Evolutionary conservation across 352 stramenopile genomes (phyloP), one percentile per base, ranked within the genome.

Genomic region (Globisporangium polare): DNA sequence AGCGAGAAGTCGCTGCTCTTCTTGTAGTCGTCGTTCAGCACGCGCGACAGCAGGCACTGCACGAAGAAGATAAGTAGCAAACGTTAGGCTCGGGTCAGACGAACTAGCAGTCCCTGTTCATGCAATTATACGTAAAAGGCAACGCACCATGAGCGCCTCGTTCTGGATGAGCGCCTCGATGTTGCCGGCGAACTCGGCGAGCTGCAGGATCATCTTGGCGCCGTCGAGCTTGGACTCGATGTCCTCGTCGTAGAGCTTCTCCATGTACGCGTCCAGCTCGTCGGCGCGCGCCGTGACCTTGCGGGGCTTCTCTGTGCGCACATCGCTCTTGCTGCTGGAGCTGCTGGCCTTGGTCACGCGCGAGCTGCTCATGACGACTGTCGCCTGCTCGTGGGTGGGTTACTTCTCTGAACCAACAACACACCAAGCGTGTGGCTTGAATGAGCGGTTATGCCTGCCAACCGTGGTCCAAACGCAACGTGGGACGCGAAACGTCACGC

Each of bases 11-110:
- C 94, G 58, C 92, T 94, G 55, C 78, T 96, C 69, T 97, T 97
- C 71, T 96, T 96, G 79, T 96, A 98, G 58, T 98, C 94, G 69
- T 98, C 96, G 53, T 95, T 94, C 31, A 98, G 75, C 18, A 98
- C 88, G 18, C 96, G 86, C 45, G 90, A 97, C 7, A 99, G 72
- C 10, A 97, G 80, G 56, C 89, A 81, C 85, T 91, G 51, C 58
- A 26, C 5, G 13, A 20, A 67, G 6, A 24, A 20, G 9, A 31
- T 29, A 57, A n/a, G n/a, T n/a, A n/a, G n/a, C n/a, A n/a, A n/a
- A n/a, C n/a, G n/a, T n/a, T n/a, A n/a, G n/a, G n/a, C n/a, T n/a
- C n/a, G n/a, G n/a, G n/a, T n/a, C n/a, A n/a, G n/a, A n/a, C n/a
- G n/a, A n/a, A n/a, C n/a, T n/a, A n/a, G n/a, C n/a, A n/a, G n/a